Evolutionary conservation across 2,329 filamentous ascomycete genomes (phyloP), one percentile per base, ranked within the genome.

Genomic region (Xylariomycetidae sp.): DNA sequence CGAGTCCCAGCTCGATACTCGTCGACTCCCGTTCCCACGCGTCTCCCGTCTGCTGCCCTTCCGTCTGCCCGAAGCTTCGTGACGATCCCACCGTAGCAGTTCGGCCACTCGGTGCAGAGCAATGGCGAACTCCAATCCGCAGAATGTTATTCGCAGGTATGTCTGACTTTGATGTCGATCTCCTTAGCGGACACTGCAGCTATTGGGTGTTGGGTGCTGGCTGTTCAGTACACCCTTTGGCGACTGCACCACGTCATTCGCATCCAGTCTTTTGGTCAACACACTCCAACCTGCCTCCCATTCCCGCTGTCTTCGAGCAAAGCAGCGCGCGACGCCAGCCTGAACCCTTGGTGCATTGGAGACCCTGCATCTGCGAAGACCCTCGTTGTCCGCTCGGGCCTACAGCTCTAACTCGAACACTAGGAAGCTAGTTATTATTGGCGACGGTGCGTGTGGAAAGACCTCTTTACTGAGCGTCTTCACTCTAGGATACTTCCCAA

Each of bases 391-490:
- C 12, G 19, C 31, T 20, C 12, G 25, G 12, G 13, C 32, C 17
- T 26, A 18, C 32, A 32, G 19, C 37, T 36, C 49, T 53, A 46
- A 53, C 39, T 16, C 26, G 13, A 9, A 25, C 24, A 19, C 15
- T 31, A 58, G 54, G 39, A 58, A 58, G 44, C 46, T 58, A 32
- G 54, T 58, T 37, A 58, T 58, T 34, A 58, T 58, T 38, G 54
- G 54, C 29, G 54, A 58, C 42, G 92, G 92, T 69, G 92, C 92
- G 49, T 98, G 92, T 65, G 92, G 92, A 54, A 98, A 98, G 72
- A 98, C 92, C 32, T 94, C 87, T 78, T 68, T 98, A 53, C 70
- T 98, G 47, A 95, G 89, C 59, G 92, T 98, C 49, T 98, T 98
- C 64, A 98, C 92, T 22, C 72, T 98, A 34, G 92, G 92, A 38